Percentiles rank a stretch among this genome's conserved stretches.
Evolutionary conservation across 2,329 filamentous ascomycete species (phyloP).

Genomic region (Beauveria varroae): DNA sequence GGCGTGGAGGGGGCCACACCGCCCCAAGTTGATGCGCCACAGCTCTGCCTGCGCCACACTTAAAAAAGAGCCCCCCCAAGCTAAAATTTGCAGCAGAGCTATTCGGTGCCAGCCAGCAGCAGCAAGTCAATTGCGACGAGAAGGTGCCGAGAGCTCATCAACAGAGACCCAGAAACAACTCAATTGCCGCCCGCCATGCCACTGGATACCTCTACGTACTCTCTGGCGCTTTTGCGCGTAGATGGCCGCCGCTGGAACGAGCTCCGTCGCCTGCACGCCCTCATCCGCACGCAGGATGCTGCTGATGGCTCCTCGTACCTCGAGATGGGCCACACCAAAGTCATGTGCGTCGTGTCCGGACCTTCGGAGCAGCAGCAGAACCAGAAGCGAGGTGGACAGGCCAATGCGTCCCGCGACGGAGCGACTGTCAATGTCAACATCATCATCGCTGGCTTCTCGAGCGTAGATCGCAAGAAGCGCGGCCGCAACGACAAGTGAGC

Average conservation of each 20-base stretch:
- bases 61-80: too few relatives aligned
- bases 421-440: constrained; percentile 71
- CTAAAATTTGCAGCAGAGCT: too few relatives aligned
- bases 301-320: constrained; percentile 91
- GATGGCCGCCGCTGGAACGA: constrained; percentile 95
- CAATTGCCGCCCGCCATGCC: constrained; percentile 53
- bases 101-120: too few relatives aligned
- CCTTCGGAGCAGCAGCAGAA: constrained; percentile 57
- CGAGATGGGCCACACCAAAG: constrained; percentile 95
- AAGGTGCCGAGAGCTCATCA: too few relatives aligned
- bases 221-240: constrained; percentile 72
- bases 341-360: constrained; percentile 86
- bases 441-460: constrained; percentile 79
- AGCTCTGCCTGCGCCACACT: too few relatives aligned
- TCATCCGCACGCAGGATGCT: constrained; percentile 86
- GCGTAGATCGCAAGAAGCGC: constrained; percentile 73
- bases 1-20: too few relatives aligned
- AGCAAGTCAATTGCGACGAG: too few relatives aligned
- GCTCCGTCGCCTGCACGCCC: constrained; percentile 76
- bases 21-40: too few relatives aligned
- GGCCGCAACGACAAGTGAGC: constrained; percentile 70
- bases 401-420: constrained; percentile 35
- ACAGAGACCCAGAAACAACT: too few relatives aligned
- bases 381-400: constrained; percentile 27
- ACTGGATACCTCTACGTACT: constrained; percentile 89